Percentiles rank a stretch among this genome's conserved stretches.
Evolutionary conservation across 768 basidiomycete species (phyloP).

Genomic region (Russula earlei): DNA sequence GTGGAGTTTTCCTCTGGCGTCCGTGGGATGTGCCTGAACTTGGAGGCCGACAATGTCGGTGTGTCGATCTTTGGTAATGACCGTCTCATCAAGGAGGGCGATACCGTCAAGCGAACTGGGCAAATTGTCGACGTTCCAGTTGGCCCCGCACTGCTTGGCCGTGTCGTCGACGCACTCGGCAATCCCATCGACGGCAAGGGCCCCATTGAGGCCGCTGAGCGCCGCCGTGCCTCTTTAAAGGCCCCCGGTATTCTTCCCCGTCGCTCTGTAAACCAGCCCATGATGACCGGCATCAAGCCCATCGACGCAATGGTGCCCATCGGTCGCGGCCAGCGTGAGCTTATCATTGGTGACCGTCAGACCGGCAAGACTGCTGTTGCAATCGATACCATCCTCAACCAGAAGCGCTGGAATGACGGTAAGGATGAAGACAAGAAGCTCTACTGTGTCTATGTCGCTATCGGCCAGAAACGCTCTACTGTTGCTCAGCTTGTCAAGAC

Average conservation of each 20-base stretch:
- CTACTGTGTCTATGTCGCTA: conserved; percentile 99
- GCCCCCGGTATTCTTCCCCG: conserved; percentile 98
- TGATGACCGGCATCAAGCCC: conserved; percentile 99
- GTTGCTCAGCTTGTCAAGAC: conserved; percentile 99
- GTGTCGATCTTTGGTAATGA: conserved; percentile 99
- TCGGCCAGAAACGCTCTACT: conserved; percentile 99
- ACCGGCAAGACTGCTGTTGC: conserved; percentile 99
- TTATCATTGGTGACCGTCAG: conserved; percentile 99
- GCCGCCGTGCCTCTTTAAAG: conserved; percentile 96
- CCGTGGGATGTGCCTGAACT: conserved; percentile 99
- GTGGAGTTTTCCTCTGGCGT: conserved; percentile 99
- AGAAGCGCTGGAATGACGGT: conserved; percentile 99
- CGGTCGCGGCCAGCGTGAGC: conserved; percentile 99
- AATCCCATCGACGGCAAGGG: conserved; percentile 99
- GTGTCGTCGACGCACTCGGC: conserved; percentile 98
- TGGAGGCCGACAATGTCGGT: conserved; percentile 99
- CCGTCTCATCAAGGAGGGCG: conserved; percentile 99
- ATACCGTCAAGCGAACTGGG: conserved; percentile 99
- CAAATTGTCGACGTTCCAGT: conserved; percentile 99
- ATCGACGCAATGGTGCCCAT: conserved; percentile 99
- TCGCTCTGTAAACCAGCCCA: conserved; percentile 99
- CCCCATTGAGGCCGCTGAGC: conserved; percentile 86
- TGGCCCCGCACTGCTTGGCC: conserved; percentile 92
- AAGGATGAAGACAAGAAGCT: conserved; percentile 95
- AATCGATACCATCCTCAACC: conserved; percentile 99